Evolutionary conservation across 495 filamentous ascomycete species (phyloP).

Genomic region (Astrothelium macrocarpum): DNA sequence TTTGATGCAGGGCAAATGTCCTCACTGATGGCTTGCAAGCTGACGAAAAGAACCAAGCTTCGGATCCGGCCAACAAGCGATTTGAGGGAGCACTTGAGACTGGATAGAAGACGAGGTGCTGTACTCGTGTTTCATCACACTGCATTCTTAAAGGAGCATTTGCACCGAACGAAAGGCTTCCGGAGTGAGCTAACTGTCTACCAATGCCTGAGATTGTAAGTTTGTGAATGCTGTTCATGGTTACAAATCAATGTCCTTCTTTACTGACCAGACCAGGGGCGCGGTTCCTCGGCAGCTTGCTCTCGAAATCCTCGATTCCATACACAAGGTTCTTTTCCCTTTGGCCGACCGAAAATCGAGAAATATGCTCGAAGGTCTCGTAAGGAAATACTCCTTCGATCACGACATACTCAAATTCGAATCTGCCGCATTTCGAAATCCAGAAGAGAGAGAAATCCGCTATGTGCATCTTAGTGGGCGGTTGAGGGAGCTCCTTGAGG

Average conservation of each 20-base stretch:
- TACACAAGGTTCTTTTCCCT: slow-evolving; percentile 1
- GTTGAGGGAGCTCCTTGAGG: neutral
- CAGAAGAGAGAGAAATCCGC: neutral
- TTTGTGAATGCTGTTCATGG: neutral
- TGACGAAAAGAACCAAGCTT: neutral
- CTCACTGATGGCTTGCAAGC: neutral
- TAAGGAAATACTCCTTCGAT: neutral
- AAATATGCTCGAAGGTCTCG: neutral
- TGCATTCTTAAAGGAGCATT: neutral
- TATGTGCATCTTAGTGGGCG: neutral
- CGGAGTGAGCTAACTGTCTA: neutral
- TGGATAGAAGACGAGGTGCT: neutral
- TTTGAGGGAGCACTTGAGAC: neutral
- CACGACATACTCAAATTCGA: slow-evolving; percentile 4
- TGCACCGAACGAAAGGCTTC: neutral
- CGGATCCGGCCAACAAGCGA: neutral
- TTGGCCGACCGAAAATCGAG: neutral
- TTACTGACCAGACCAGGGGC: neutral
- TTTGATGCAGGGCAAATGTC: neutral
- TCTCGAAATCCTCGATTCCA: slow-evolving; percentile 3
- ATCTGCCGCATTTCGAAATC: slow-evolving; percentile 1
- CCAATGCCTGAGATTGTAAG: neutral
- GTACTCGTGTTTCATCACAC: slow-evolving; percentile 1
- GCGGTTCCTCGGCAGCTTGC: slow-evolving; percentile 1
- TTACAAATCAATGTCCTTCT: neutral